Base-by-base conservation (phyloP, 2,329 filamentous ascomycete genomes). In the Dendrostoma leiphaemia region DNA sequence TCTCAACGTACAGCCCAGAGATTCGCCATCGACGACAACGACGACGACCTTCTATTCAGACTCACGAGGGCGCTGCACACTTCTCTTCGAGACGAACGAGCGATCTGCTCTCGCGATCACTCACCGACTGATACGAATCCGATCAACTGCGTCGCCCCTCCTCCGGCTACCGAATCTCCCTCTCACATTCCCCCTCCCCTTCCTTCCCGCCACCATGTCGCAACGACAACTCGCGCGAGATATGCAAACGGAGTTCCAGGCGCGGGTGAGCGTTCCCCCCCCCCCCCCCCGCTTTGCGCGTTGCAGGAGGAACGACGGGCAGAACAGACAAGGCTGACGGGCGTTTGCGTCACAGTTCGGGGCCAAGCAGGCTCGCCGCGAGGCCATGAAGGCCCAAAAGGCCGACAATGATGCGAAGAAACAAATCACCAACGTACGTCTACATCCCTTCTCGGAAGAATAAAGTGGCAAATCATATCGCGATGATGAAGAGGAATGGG, bases 181-280 rank as follows among this genome's bases (percentile, higher is more conserved):
- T 21, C 9, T 19, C 17, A 15, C 28, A 17, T 19, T 21, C 17
- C 29, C 40, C 23, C 6, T n/a, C 17, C 24, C 24, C 12, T 26
- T 24, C 23, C 38, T 28, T 17, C n/a, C 9, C 37, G 53, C 48
- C 68, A 74, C 56, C 54, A 84, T 84, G 81, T 79, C 79, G 57
- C 82, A 82, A 69, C 77, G 80, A 67, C 81, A 84, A 66, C 72
- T 77, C 54, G 75, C 79, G 60, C 76, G 80, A 69, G 81, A 84
- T 69, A 84, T 80, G 78, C 80, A 84, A 65, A 77, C 81, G 69
- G 81, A 84, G 69, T 83, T 84, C 67, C 80, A 84, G 66, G 81
- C 81, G 57, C 79, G 81, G 67, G 76, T 79, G 69, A 29, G 62
- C 48, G 41, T 21, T 12, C 12, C 43, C 40, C 19, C 19, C 19